phyloP scores from a whole-genome alignment of 805 yeast species.

The Brettanomyces sp. region DNA sequence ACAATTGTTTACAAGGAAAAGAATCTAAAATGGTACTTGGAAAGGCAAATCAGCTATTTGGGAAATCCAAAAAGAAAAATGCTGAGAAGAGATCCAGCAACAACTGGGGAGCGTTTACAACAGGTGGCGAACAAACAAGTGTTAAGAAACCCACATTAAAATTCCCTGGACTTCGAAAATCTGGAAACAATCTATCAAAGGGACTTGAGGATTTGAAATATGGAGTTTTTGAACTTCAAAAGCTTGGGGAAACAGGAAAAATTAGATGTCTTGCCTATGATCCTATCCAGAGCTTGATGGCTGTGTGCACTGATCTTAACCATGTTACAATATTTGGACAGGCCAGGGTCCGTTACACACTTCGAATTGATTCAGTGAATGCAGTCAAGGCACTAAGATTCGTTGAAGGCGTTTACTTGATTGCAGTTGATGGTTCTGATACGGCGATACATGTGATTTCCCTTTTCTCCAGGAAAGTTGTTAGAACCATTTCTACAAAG shows the following conservation, averaged over 20 bases:
- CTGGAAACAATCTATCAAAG: conserved; percentile 18
- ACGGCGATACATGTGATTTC: conserved; percentile 57
- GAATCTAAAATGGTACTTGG: neutral
- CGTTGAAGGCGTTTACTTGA: conserved; percentile 73
- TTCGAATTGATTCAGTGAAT: conserved; percentile 41
- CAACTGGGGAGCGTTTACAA: neutral
- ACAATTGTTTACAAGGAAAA: no score
- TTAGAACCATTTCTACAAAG: conserved; percentile 54
- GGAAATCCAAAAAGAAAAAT: neutral
- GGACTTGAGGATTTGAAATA: conserved; percentile 23
- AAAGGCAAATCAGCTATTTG: neutral
- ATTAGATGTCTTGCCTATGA: conserved; percentile 69
- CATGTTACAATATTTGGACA: conserved; percentile 78
- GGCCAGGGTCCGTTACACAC: conserved; percentile 62
- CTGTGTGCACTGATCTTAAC: conserved; percentile 64
- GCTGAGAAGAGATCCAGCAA: conserved; percentile 3
- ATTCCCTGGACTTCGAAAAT: conserved; percentile 8
- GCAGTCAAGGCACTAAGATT: conserved; percentile 52
- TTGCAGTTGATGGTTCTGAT: conserved; percentile 56
- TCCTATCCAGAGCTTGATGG: conserved; percentile 80
- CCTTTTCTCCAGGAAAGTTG: conserved; percentile 47
- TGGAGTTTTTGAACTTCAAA: conserved; percentile 23
- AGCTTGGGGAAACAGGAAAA: conserved; percentile 56
- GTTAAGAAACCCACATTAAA: neutral
- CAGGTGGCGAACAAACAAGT: no score